Evolutionary conservation across 306 rosid species (phyloP), one percentile per base, ranked within the genome.

Genomic region (Sicyos baderoa): DNA sequence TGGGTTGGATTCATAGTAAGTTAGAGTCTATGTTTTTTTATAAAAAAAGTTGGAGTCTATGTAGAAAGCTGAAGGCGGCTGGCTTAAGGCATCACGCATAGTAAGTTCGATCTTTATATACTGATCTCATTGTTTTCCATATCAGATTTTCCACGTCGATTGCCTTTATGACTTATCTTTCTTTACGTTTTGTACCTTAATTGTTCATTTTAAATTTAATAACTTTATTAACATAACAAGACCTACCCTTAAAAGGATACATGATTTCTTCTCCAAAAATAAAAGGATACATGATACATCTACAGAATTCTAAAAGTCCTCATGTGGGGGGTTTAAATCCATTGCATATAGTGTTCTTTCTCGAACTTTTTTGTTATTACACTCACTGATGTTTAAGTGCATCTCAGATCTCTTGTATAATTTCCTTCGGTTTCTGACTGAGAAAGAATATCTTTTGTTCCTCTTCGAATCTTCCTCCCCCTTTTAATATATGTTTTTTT

Each of bases 401-500:
- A 3, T 11, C 9, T 15, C 9, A 56, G 37, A 22, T 23, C 40
- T 57, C 40, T 57, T 25, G 17, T 37, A 57, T 25, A 57, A 13
- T 23, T 17, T 23, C 67, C 76, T 86, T 71, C 85, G 82, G 79
- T 51, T 29, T 76, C 23, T 44, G 73, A 68, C 25, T 61, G 83
- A n/a, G 51, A 61, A 21, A 52, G 17, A 56, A 58, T 57, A 72
- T 60, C 59, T 50, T 23, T 35, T 56, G 17, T 12, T 23, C 35
- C 35, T 56, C 37, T 5, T n/a, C n/a, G n/a, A n/a, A n/a, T n/a
- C n/a, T n/a, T 23, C 40, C 37, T 1, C 47, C 40, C 62, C 12
- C 40, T 13, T 11, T 55, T 15, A 7, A 6, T 57, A 13, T 27
- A 57, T 57, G 42, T 57, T 57, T 25, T 53, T 6, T 32, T n/a